A percentile compares a stretch with the other conserved stretches of the same genome.
phyloP scores from a whole-genome alignment of 2,329 filamentous ascomycete species.

The Pezicula neosporulosa region DNA sequence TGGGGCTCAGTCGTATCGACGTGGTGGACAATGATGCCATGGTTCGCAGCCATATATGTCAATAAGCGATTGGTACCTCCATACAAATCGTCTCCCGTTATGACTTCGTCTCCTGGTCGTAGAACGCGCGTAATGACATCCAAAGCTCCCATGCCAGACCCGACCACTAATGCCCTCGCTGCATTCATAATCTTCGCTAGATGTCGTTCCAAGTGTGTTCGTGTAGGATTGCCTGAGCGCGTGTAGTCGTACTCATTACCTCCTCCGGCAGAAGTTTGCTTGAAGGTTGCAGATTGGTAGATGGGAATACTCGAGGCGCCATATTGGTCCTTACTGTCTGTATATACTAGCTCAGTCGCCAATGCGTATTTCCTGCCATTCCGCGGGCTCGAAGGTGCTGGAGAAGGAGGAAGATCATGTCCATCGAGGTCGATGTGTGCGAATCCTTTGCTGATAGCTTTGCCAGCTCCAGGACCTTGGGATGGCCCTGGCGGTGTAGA shows the following conservation, averaged over 20 bases:
- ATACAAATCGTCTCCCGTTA: slow-evolving; percentile 95
- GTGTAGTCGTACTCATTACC: slow-evolving; percentile 97
- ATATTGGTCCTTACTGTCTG: slow-evolving; percentile 94
- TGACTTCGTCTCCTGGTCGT: slow-evolving; percentile 90
- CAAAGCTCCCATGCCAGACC: slow-evolving; percentile 94
- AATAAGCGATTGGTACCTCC: slow-evolving; percentile 92
- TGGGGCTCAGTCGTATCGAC: slow-evolving; percentile 86
- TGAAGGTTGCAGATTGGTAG: slow-evolving; percentile 98
- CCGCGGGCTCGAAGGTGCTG: slow-evolving; percentile 85
- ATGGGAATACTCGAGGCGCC: slow-evolving; percentile 95
- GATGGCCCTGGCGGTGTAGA: slow-evolving; percentile 27
- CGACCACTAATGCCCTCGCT: slow-evolving; percentile 83
- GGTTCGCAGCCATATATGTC: slow-evolving; percentile 85
- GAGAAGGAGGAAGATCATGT: slow-evolving; percentile 83
- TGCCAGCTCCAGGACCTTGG: slow-evolving; percentile 12
- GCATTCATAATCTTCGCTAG: slow-evolving; percentile 99
- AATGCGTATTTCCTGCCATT: slow-evolving; percentile 87
- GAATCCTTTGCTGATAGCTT: slow-evolving; percentile 22
- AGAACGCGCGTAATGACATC: slow-evolving; percentile 93
- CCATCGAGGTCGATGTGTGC: slow-evolving; percentile 72
- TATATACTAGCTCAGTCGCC: slow-evolving; percentile 94
- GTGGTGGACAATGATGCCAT: slow-evolving; percentile 91
- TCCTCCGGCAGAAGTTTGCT: slow-evolving; percentile 77
- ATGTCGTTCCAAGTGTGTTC: slow-evolving; percentile 93
- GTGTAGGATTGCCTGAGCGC: slow-evolving; percentile 92